A percentile compares a stretch with the other conserved stretches of the same genome.
Conservation (phyloP, 805 yeast genomes). For the Nakazawaea molendinolei region DNA sequence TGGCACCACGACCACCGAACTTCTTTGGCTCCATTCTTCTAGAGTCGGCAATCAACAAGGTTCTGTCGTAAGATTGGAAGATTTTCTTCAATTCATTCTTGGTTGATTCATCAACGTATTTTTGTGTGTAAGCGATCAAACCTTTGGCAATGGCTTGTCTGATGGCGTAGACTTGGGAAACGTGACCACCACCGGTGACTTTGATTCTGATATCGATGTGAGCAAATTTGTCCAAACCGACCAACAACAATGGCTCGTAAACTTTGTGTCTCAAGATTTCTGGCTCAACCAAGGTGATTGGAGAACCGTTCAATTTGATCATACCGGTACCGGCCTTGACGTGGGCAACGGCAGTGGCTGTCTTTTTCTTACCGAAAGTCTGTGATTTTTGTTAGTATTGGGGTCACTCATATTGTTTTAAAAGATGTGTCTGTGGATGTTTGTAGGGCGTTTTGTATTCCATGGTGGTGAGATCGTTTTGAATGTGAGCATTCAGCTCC, state of each 20-base stretch:
- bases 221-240: conserved; percentile 98
- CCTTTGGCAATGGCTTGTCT: conserved; percentile 99
- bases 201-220: conserved; percentile 97
- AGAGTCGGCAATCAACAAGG: conserved; percentile 98
- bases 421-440: background rate
- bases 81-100: conserved; percentile 99
- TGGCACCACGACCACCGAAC: conserved; percentile 99
- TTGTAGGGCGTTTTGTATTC: no score
- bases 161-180: conserved; percentile 98
- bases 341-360: conserved; percentile 99
- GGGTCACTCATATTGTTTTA: background rate
- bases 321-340: conserved; percentile 99
- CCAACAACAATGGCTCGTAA: conserved; percentile 97
- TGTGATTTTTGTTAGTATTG: conserved; percentile 23
- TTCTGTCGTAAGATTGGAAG: conserved; percentile 96
- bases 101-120: conserved; percentile 98
- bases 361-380: conserved; percentile 99
- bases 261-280: conserved; percentile 99
- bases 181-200: conserved; percentile 99
- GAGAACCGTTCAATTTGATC: conserved; percentile 98
- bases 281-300: conserved; percentile 98
- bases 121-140: conserved; percentile 98
- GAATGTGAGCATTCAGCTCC: no score
- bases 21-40: conserved; percentile 99
- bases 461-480: background rate